Percentiles rank a stretch among this genome's conserved stretches.
Conservation (phyloP, 768 basidiomycete species). For the Ephemerocybe angulata region DNA sequence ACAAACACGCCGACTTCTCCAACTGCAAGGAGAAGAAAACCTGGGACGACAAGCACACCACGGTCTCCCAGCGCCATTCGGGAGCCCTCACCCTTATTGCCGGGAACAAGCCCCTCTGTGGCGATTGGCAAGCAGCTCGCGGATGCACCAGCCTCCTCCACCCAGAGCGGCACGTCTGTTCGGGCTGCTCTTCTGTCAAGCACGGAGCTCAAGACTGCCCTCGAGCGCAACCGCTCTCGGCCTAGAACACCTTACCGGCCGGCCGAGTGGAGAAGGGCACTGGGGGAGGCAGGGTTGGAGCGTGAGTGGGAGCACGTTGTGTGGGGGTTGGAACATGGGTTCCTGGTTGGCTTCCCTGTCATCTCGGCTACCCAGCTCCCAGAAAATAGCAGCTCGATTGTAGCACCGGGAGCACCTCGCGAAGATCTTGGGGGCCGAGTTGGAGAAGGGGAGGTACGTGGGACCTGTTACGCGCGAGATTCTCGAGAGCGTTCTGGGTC, state of each 20-base stretch:
- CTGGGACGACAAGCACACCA: not conserved
- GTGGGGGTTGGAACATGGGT: slow-evolving; percentile 24
- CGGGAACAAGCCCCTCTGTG: slow-evolving; percentile 25
- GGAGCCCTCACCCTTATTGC: slow-evolving; percentile 18
- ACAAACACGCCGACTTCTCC: slow-evolving; percentile 19
- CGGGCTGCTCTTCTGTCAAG: slow-evolving; percentile 31
- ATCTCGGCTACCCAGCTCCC: slow-evolving; percentile 27
- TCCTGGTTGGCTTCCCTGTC: slow-evolving; percentile 29
- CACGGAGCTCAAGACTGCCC: slow-evolving; percentile 41
- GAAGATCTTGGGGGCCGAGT: slow-evolving; percentile 19
- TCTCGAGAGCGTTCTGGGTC: slow-evolving; percentile 27
- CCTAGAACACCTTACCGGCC: slow-evolving; percentile 29
- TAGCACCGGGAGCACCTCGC: slow-evolving; percentile 9
- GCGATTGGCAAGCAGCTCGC: slow-evolving; percentile 25
- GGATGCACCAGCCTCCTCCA: slow-evolving; percentile 25
- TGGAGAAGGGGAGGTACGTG: slow-evolving; percentile 23
- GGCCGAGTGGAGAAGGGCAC: slow-evolving; percentile 23
- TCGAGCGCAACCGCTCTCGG: slow-evolving; percentile 24
- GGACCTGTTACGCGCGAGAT: slow-evolving; percentile 23
- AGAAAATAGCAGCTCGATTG: slow-evolving; percentile 25
- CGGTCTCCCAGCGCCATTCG: slow-evolving; percentile 14
- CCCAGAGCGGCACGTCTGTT: slow-evolving; percentile 33
- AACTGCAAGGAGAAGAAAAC: slow-evolving; percentile 18
- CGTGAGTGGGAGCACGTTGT: slow-evolving; percentile 24
- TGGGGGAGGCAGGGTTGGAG: slow-evolving; percentile 15